A percentile compares a stretch with the other conserved stretches of the same genome.
These are phyloP conservation scores for Sparassis latifolia DNA, from an alignment of 1,284 basidiomycete genomes.

Conservation along the genomic window DNA sequence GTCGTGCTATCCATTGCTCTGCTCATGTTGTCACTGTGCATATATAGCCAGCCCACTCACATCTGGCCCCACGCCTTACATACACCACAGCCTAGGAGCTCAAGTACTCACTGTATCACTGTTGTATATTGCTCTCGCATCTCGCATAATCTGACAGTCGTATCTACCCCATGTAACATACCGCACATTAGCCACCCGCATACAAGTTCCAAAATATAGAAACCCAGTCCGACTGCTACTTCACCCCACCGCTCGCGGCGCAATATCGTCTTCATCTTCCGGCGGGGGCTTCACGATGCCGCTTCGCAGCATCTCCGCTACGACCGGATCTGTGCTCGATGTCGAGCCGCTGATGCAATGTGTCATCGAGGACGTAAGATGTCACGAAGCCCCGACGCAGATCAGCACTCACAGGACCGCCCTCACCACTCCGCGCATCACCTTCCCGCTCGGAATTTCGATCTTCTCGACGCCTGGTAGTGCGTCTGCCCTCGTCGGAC, in stretches of 20 bases:
- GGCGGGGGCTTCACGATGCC: slow-evolving; percentile 47
- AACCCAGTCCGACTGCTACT: background rate
- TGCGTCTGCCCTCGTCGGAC: slow-evolving; percentile 80
- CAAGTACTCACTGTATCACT: no score
- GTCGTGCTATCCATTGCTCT: no score
- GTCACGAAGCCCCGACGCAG: background rate
- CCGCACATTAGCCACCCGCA: no score
- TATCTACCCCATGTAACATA: no score
- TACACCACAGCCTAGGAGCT: no score
- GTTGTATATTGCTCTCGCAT: no score
- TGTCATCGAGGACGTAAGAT: background rate
- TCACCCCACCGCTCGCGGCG: slow-evolving; percentile 15
- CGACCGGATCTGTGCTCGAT: slow-evolving; percentile 32
- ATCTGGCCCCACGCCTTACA: no score
- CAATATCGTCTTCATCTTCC: slow-evolving; percentile 31
- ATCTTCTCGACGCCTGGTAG: slow-evolving; percentile 71
- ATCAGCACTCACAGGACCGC: slow-evolving; percentile 44
- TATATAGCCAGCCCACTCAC: no score
- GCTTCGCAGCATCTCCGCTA: slow-evolving; percentile 44
- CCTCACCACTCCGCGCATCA: slow-evolving; percentile 60
- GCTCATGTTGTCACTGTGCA: no score
- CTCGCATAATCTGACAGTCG: no score
- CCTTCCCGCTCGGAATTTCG: slow-evolving; percentile 60
- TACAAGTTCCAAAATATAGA: no score
- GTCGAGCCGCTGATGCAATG: slow-evolving; percentile 32